Evolutionary conservation across 2,329 filamentous ascomycete species (phyloP).

Genomic region (Cladosporium sp.): DNA sequence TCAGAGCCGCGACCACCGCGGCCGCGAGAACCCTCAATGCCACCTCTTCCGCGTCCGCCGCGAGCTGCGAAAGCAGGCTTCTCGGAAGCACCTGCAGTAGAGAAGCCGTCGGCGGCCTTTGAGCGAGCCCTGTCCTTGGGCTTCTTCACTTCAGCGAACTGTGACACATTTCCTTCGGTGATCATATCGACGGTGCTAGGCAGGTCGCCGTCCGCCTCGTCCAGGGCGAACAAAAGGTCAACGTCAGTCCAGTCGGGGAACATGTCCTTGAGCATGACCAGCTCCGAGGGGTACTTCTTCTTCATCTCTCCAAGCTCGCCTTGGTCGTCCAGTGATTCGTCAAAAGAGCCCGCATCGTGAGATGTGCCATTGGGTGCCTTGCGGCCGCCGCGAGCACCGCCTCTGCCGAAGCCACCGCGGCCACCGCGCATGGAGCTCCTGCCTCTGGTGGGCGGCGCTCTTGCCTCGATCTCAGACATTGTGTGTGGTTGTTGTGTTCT

Average conservation of each 20-base stretch:
- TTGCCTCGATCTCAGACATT: constrained; percentile 94
- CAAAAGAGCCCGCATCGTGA: constrained; percentile 49
- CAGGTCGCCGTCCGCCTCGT: constrained; percentile 78
- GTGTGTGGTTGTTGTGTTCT: constrained; percentile 23
- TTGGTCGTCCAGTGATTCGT: constrained; percentile 70
- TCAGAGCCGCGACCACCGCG: constrained; percentile 56
- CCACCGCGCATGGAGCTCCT: constrained; percentile 87
- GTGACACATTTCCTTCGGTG: constrained; percentile 73
- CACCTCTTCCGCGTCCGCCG: constrained; percentile 36
- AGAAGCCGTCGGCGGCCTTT: constrained; percentile 63
- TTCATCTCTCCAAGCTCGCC: constrained; percentile 89
- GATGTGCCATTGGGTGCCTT: constrained; percentile 59
- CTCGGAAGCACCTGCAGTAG: constrained; percentile 48
- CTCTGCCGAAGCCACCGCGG: constrained; percentile 62
- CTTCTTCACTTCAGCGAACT: constrained; percentile 80
- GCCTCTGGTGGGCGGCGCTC: constrained; percentile 78
- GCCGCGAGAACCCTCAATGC: constrained; percentile 52
- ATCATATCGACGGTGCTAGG: constrained; percentile 72
- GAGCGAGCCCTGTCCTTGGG: constrained; percentile 70
- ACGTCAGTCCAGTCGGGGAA: constrained; percentile 95
- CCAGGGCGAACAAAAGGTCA: constrained; percentile 86
- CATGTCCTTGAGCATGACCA: constrained; percentile 82
- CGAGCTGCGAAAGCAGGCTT: constrained; percentile 44
- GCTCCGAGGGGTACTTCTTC: constrained; percentile 77
- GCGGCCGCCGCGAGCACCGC: constrained; percentile 39